Percentiles rank a stretch among this genome's conserved stretches.
Conservation (phyloP, 2,329 filamentous ascomycete genomes). For the Fulvia fulva region DNA sequence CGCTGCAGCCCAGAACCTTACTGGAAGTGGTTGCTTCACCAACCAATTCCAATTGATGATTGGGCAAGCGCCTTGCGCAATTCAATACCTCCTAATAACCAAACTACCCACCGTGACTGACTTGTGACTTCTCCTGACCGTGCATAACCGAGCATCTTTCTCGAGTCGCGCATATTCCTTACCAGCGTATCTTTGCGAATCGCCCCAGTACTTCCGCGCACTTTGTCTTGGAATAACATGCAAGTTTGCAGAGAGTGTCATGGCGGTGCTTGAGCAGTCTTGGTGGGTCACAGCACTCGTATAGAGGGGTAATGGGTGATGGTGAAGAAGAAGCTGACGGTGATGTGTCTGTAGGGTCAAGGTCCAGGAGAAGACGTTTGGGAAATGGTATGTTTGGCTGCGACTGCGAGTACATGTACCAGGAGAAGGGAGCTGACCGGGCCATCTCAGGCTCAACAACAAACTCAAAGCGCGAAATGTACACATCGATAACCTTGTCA, state of each 20-base stretch:
- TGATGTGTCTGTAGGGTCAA: constrained; percentile 16
- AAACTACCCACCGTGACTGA: background rate
- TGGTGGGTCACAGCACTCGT: constrained; percentile 10
- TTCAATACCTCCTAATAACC: too few species aligned
- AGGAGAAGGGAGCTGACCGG: background rate
- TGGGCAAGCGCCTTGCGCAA: too few species aligned
- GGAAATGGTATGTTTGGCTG: constrained; percentile 73
- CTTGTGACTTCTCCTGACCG: background rate
- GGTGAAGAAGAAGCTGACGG: constrained; percentile 3
- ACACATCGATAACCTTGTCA: constrained; percentile 80
- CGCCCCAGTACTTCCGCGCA: too few species aligned
- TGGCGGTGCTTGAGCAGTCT: constrained; percentile 50
- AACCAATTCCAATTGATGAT: too few species aligned
- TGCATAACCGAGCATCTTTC: too few species aligned
- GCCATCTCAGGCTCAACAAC: constrained; percentile 70
- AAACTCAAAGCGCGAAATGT: constrained; percentile 78
- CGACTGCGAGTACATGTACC: background rate
- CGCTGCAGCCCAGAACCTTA: background rate
- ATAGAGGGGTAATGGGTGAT: background rate
- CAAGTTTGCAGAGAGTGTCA: constrained; percentile 11
- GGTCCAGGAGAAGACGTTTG: constrained; percentile 93
- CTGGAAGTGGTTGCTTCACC: background rate
- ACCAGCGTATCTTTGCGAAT: too few species aligned
- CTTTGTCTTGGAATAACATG: too few species aligned
- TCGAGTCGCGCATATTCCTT: background rate